phyloP scores from a whole-genome alignment of 208 protist species.

The Leishmania mexicana region DNA sequence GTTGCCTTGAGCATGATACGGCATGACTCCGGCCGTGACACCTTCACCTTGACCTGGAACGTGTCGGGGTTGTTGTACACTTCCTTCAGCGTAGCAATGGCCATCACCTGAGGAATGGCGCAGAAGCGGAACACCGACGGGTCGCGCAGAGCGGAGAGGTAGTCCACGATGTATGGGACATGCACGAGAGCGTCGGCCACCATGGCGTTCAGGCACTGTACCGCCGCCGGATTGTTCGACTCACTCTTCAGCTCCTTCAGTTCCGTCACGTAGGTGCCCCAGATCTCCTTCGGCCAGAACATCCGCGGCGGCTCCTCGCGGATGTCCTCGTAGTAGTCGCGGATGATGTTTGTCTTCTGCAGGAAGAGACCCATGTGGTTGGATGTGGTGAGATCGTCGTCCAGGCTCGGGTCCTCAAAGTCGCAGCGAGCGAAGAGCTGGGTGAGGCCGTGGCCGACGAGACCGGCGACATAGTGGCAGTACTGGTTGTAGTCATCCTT shows the following conservation, averaged over 20 bases:
- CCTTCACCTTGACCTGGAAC: slow-evolving; percentile 94
- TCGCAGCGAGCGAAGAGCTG: slow-evolving; percentile 88
- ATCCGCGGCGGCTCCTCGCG: slow-evolving; percentile 87
- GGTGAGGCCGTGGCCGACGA: slow-evolving; percentile 96
- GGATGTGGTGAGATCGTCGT: slow-evolving; percentile 61
- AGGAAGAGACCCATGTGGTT: slow-evolving; percentile 98
- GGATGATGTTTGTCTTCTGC: slow-evolving; percentile 98
- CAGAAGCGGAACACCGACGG: slow-evolving; percentile 95
- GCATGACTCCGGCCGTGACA: slow-evolving; percentile 82
- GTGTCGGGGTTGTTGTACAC: slow-evolving; percentile 96
- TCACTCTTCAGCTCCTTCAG: slow-evolving; percentile 64
- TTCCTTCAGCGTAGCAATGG: slow-evolving; percentile 92
- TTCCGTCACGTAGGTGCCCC: slow-evolving; percentile 73
- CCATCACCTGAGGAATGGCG: slow-evolving; percentile 98
- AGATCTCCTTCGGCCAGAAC: slow-evolving; percentile 95
- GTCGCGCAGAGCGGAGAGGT: slow-evolving; percentile 82
- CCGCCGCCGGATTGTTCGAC: slow-evolving; percentile 48
- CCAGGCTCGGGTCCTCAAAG: slow-evolving; percentile 75
- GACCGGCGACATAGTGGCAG: slow-evolving; percentile 97
- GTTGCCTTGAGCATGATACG: slow-evolving; percentile 55
- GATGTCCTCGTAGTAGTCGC: slow-evolving; percentile 97
- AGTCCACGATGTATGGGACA: slow-evolving; percentile 86
- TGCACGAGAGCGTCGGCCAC: slow-evolving; percentile 94
- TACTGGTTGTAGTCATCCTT: slow-evolving; percentile 94
- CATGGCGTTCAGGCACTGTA: slow-evolving; percentile 95